A percentile compares a stretch with the other conserved stretches of the same genome.
phyloP scores from a whole-genome alignment of 164 flowering plant genomes.

The Litsea cubeba region DNA sequence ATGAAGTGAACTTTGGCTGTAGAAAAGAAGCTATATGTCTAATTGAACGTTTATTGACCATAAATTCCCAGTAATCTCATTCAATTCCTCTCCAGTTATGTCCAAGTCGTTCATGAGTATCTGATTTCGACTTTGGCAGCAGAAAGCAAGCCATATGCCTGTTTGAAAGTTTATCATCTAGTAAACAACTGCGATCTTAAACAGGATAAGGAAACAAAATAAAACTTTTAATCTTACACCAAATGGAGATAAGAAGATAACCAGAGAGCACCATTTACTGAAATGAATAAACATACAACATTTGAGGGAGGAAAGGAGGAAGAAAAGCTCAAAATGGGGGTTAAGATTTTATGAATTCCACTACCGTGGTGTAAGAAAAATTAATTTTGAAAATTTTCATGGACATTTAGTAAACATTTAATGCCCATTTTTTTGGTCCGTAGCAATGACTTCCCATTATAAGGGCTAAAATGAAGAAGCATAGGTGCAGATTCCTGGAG shows the following conservation, averaged over 20 bases:
- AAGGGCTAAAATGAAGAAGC: too few species aligned
- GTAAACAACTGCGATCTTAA: neutral
- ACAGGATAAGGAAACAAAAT: neutral
- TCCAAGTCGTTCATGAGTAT: conserved; percentile 17
- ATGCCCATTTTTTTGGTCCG: neutral
- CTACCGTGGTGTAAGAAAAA: neutral
- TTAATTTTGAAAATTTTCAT: too few species aligned
- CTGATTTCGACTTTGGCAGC: neutral
- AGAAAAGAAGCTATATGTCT: neutral
- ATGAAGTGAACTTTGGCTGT: neutral
- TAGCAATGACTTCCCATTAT: too few species aligned
- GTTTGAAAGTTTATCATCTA: neutral
- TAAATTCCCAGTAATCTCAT: neutral
- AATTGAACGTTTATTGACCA: neutral
- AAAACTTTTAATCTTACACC: neutral
- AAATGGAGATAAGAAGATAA: neutral
- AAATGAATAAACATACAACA: neutral
- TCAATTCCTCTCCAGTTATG: neutral
- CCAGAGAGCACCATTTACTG: neutral
- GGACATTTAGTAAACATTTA: neutral
- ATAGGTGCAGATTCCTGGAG: too few species aligned
- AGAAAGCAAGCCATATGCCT: neutral
- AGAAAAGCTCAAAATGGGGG: neutral
- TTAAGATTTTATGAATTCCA: neutral
- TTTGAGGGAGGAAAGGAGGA: neutral